Percentiles rank a stretch among this genome's conserved stretches.
phyloP scores from a whole-genome alignment of 2,329 filamentous ascomycete genomes.

The Colletotrichum brevisporum region DNA sequence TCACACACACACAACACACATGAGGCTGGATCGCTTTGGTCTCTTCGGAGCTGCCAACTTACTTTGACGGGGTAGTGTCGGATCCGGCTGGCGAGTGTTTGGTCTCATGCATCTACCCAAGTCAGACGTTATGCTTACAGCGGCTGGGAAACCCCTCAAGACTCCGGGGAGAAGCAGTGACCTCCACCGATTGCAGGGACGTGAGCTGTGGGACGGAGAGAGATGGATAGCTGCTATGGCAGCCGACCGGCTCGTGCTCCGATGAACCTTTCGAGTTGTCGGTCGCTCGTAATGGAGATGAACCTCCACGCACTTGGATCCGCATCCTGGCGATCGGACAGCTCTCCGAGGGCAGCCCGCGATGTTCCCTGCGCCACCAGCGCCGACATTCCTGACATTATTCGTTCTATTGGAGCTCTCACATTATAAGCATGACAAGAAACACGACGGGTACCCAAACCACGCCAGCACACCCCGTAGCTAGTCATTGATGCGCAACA shows the following conservation, averaged over 20 bases:
- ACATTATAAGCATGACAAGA: constrained; percentile 28
- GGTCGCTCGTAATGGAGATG: constrained; percentile 12
- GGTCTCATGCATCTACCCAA: constrained; percentile 25
- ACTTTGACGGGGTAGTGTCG: constrained; percentile 26
- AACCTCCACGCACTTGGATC: constrained; percentile 8
- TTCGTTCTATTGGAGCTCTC: constrained; percentile 17
- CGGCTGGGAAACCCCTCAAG: constrained; percentile 2
- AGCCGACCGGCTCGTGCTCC: constrained; percentile 13
- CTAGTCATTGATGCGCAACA: constrained; percentile 34
- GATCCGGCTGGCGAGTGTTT: constrained; percentile 24
- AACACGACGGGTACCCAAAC: constrained; percentile 20
- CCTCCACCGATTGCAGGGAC: not conserved
- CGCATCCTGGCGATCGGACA: not conserved
- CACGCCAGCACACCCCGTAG: constrained; percentile 20
- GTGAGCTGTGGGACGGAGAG: constrained; percentile 7
- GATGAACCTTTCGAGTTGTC: not conserved
- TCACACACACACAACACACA: not conserved
- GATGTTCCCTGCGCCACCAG: constrained; percentile 3
- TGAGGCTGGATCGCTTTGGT: constrained; percentile 7
- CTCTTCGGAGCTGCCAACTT: constrained; percentile 17
- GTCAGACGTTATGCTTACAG: constrained; percentile 18
- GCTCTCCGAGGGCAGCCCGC: constrained; percentile 12
- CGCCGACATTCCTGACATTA: constrained; percentile 17
- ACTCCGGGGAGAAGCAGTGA: not conserved
- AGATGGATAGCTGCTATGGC: constrained; percentile 5